A percentile compares a stretch with the other conserved stretches of the same genome.
These are phyloP conservation scores for Leccinum arenicola DNA, from an alignment of 768 basidiomycete species.

Conservation along the genomic window DNA sequence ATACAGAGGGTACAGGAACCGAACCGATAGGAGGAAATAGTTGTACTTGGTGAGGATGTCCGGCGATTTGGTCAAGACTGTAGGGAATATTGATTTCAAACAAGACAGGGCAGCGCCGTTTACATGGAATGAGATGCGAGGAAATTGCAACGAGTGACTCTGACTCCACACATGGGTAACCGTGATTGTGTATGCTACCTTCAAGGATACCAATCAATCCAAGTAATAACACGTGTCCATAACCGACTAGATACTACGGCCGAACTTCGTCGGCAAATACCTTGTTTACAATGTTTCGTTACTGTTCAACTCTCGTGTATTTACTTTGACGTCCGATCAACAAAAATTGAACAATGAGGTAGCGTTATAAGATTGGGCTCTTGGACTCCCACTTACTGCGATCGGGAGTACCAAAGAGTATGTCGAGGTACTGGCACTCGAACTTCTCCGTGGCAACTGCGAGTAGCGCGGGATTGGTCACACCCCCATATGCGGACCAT, in stretches of 20 bases:
- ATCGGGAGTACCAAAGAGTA: slow-evolving; percentile 53
- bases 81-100: slow-evolving; percentile 35
- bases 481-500: slow-evolving; percentile 54
- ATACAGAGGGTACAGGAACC: slow-evolving; percentile 7
- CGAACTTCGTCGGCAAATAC: too few species aligned
- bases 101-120: slow-evolving; percentile 27
- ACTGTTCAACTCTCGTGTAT: too few species aligned
- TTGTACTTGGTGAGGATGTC: slow-evolving; percentile 42
- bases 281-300: too few species aligned
- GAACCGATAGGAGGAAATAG: slow-evolving; percentile 28
- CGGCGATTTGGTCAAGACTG: slow-evolving; percentile 32
- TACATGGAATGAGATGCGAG: slow-evolving; percentile 28
- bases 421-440: slow-evolving; percentile 31
- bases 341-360: too few species aligned
- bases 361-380: too few species aligned
- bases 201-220: too few species aligned
- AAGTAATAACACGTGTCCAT: too few species aligned
- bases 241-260: too few species aligned
- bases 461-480: slow-evolving; percentile 57
- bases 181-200: too few species aligned
- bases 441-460: slow-evolving; percentile 8
- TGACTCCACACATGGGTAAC: too few species aligned
- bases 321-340: too few species aligned
- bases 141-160: slow-evolving; percentile 45
- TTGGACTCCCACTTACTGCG: slow-evolving; percentile 1